Base-by-base conservation (phyloP, 176 grass and related monocot genomes). In the Eremochloa ophiuroides region DNA sequence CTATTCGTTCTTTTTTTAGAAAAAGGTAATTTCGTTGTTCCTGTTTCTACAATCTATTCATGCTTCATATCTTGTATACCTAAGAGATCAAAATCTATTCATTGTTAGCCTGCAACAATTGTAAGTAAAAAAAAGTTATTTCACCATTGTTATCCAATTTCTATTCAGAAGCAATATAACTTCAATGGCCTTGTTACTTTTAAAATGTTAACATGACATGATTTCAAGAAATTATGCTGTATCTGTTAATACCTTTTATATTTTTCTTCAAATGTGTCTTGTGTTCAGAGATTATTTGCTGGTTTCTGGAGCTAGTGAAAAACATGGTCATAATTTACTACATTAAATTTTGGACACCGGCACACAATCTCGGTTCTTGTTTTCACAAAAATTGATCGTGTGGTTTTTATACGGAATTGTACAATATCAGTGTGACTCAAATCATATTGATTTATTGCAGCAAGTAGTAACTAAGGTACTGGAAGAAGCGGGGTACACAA, bases 401-500 rank as follows among this genome's bases (percentile, higher is more conserved):
- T 23, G 13, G 37, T n/a, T 55, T 59, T 40, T 1, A 50, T 28
- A 39, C 42, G 7, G 0, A 37, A 68, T 38, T 38, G 13, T 59
- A 56, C 25, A 68, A 61, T 77, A 10, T 61, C 15, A 46, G 30
- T 33, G 4, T 81, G 44, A 87, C 53, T 62, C 25, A 33, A 44
- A 53, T 60, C 53, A 30, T 20, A 81, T 78, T 50, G 18, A 48
- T 42, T 7, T 38, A 31, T 80, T 85, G 67, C 84, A 93, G 95
- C 59, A 89, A 94, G 92, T 93, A 61, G 26, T 86, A 62, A 76
- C 66, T 77, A 83, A 87, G 81, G 87, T 98, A 25, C 73, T 98
- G 60, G 88, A 93, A 74, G 92, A 98, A 80, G 88, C 90, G 22
- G 90, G 92, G 18, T 94, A 98, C 44, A 60, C 79, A 30, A 91